Evolutionary conservation across 768 basidiomycete species (phyloP).

Genomic region (Trametes cingulata): DNA sequence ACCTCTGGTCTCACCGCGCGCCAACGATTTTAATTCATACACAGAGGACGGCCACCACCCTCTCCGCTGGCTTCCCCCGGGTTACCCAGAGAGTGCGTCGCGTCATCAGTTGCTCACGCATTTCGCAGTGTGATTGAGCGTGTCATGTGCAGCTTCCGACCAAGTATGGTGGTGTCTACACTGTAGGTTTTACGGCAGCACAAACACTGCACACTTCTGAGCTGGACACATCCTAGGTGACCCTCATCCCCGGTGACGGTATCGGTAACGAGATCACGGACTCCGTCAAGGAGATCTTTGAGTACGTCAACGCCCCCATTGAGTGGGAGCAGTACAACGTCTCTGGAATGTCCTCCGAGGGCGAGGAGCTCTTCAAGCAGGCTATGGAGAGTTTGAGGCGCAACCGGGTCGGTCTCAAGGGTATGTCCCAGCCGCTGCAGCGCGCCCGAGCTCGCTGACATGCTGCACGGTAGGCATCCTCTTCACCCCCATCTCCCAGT

Average conservation of each 20-base stretch:
- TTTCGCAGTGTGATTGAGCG: background rate
- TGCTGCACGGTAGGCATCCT: slow-evolving; percentile 72
- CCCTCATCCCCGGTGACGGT: slow-evolving; percentile 97
- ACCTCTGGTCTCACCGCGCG: slow-evolving; percentile 8
- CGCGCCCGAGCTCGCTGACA: background rate
- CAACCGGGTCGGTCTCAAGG: slow-evolving; percentile 98
- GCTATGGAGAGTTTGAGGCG: slow-evolving; percentile 98
- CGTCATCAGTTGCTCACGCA: background rate
- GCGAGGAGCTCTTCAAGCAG: slow-evolving; percentile 94
- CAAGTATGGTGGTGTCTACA: slow-evolving; percentile 93
- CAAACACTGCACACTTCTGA: slow-evolving; percentile 3
- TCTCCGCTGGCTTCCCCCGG: slow-evolving; percentile 78
- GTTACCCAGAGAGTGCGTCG: slow-evolving; percentile 65
- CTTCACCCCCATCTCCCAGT: slow-evolving; percentile 95
- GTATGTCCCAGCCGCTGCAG: slow-evolving; percentile 44
- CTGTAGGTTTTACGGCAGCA: slow-evolving; percentile 48
- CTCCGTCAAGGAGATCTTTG: slow-evolving; percentile 99
- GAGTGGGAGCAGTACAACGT: slow-evolving; percentile 99
- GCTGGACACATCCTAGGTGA: slow-evolving; percentile 58
- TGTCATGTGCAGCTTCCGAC: slow-evolving; percentile 62
- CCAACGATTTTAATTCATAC: slow-evolving; percentile 11
- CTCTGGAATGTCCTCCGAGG: slow-evolving; percentile 91
- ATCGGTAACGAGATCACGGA: slow-evolving; percentile 96
- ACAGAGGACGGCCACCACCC: slow-evolving; percentile 72
- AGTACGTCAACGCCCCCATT: slow-evolving; percentile 95